These are phyloP conservation scores for Mycena kentingensis DNA, from an alignment of 768 basidiomycete species.

Conservation along the genomic window DNA sequence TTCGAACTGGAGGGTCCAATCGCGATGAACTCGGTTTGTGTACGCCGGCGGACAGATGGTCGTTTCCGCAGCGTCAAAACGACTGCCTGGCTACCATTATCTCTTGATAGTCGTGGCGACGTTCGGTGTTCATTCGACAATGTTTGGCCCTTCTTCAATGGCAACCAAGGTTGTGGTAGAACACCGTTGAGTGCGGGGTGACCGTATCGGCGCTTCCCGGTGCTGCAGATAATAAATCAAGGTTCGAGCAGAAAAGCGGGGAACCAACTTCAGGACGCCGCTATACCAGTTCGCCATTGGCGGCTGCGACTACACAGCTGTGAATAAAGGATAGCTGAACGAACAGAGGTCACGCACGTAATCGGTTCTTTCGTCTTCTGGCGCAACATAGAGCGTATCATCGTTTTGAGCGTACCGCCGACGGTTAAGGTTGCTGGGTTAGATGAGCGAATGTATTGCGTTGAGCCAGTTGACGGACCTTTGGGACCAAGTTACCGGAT, in stretches of 20 bases:
- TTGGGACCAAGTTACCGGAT: slow-evolving; percentile 87
- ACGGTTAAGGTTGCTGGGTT: slow-evolving; percentile 73
- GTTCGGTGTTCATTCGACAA: slow-evolving; percentile 55
- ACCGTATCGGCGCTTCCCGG: slow-evolving; percentile 92
- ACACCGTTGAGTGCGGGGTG: slow-evolving; percentile 95
- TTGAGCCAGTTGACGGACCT: slow-evolving; percentile 50
- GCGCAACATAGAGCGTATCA: slow-evolving; percentile 92
- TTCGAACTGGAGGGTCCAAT: slow-evolving; percentile 17
- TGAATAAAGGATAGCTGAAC: slow-evolving; percentile 3
- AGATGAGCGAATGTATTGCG: slow-evolving; percentile 3
- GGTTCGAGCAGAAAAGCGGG: not conserved
- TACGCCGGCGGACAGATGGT: slow-evolving; percentile 51
- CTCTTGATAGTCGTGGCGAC: slow-evolving; percentile 39
- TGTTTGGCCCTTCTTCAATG: slow-evolving; percentile 79
- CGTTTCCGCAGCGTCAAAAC: slow-evolving; percentile 82
- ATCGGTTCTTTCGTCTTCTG: slow-evolving; percentile 90
- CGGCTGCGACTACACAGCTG: slow-evolving; percentile 74
- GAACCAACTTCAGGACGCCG: slow-evolving; percentile 82
- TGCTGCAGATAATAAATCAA: slow-evolving; percentile 48
- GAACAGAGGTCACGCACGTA: slow-evolving; percentile 54
- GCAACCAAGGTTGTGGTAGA: slow-evolving; percentile 93
- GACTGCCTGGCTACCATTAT: slow-evolving; percentile 59
- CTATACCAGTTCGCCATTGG: slow-evolving; percentile 95
- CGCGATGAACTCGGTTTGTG: slow-evolving; percentile 22
- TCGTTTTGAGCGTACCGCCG: slow-evolving; percentile 91